Conservation (phyloP, 1,284 basidiomycete genomes). For the Trichosporon sp. region DNA sequence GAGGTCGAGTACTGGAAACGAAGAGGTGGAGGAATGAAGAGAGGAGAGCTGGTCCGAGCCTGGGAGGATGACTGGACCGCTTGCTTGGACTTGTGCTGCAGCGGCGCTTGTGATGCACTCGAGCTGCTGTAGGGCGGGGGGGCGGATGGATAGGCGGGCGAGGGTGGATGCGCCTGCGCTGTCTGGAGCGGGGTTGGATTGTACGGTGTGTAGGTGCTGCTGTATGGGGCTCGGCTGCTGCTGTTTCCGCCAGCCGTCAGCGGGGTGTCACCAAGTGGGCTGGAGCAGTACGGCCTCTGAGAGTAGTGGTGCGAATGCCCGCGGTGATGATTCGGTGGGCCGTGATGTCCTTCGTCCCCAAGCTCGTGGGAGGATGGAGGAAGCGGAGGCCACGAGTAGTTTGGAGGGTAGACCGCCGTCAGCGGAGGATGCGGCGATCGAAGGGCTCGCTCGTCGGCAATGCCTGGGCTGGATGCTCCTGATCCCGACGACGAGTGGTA, state of each 20-base stretch:
- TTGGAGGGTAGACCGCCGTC: constrained; percentile 28
- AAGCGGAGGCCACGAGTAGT: constrained; percentile 18
- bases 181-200: neutral
- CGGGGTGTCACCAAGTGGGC: constrained; percentile 19
- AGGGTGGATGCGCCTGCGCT: constrained; percentile 12
- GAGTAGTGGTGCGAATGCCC: constrained; percentile 4
- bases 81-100: neutral
- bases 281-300: constrained; percentile 15
- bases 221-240: neutral
- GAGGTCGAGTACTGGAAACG: constrained; percentile 40
- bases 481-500: constrained; percentile 3
- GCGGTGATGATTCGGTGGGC: neutral
- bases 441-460: constrained; percentile 13
- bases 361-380: constrained; percentile 4
- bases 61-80: neutral
- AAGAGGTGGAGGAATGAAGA: constrained; percentile 39
- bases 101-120: constrained; percentile 1
- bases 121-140: constrained; percentile 9
- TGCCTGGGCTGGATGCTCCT: neutral
- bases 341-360: neutral
- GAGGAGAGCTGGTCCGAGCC: constrained; percentile 22
- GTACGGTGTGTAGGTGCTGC: constrained; percentile 10
- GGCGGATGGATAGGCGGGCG: constrained; percentile 15
- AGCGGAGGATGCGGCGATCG: constrained; percentile 43
- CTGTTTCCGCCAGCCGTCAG: constrained; percentile 1